phyloP scores from a whole-genome alignment of 805 yeast genomes.

The Metschnikowia peoriensis region DNA sequence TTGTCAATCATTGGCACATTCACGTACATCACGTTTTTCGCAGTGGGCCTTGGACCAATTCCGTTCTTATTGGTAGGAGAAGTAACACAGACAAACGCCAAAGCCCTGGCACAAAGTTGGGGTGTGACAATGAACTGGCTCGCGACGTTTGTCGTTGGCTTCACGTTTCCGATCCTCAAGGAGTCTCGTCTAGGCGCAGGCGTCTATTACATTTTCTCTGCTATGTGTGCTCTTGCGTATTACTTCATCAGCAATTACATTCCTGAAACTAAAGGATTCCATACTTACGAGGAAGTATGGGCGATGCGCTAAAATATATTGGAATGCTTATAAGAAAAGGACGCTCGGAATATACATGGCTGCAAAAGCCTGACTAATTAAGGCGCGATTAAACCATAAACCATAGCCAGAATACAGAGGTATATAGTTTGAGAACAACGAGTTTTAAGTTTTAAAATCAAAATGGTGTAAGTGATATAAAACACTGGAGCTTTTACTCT shows the following conservation, averaged over 20 bases:
- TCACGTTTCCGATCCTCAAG: constrained; percentile 72
- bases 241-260: constrained; percentile 46
- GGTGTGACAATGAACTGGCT: constrained; percentile 92
- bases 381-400: not conserved
- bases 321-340: not conserved
- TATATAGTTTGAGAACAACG: too few species aligned
- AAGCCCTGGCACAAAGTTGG: constrained; percentile 86
- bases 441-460: too few species aligned
- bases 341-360: not conserved
- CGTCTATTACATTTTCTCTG: constrained; percentile 71
- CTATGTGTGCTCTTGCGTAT: constrained; percentile 50
- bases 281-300: constrained; percentile 70
- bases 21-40: constrained; percentile 78
- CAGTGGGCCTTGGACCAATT: constrained; percentile 92
- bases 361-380: not conserved
- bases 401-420: not conserved
- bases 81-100: constrained; percentile 77
- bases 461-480: too few species aligned
- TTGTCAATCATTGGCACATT: constrained; percentile 65
- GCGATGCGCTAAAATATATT: constrained; percentile 7
- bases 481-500: too few species aligned
- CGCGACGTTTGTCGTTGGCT: constrained; percentile 81
- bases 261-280: constrained; percentile 77
- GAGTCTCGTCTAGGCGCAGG: constrained; percentile 63
- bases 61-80: constrained; percentile 89